Evolutionary conservation across 1,284 basidiomycete species (phyloP), one percentile per base, ranked within the genome.

Genomic region (Sphaerobolus stellatus): DNA sequence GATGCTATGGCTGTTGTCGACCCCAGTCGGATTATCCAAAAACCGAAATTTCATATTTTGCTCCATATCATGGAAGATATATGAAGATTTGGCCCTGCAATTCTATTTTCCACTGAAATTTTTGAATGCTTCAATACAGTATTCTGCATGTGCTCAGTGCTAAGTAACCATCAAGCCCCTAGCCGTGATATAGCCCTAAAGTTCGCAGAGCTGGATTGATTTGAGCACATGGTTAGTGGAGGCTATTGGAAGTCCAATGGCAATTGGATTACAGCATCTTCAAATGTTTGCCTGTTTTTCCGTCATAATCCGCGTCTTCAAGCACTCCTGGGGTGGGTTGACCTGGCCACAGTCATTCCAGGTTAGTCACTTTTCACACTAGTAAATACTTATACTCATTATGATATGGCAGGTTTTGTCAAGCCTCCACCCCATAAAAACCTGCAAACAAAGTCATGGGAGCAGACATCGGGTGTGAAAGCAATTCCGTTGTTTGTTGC

Each of bases 71-170:
- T 52, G 0, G 61, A 66, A 0, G 64, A 71, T 50, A 67, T 75
- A 27, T 50, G 50, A 1, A 60, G 66, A 0, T 71, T 72, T 61
- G 73, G 72, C 0, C 72, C 73, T 9, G 52, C 65, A 2, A 54
- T 71, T 1, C 43, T 65, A 0, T 66, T 60, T 34, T 62, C 66
- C 3, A 74, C 72, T 0, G 72, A 76, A 53, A 50, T 61, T 2
- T 75, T 69, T 52, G 71, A 75, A 54, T 69, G 62, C 16, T 76
- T 64, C 58, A 75, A 76, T 59, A 61, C 62, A 1, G 58, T 75
- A 0, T 75, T 77, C 50, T 66, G 70, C 0, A 28, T 64, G 2
- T 71, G 67, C 41, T 69, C 67, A 22, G 57, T 74, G 5, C 57
- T 68, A 1, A 68, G 63, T 9, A 75, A 75, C 52, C 69, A 69